phyloP scores from a whole-genome alignment of 139 green algal species.

The Tetradesmus lagerheimii region DNA sequence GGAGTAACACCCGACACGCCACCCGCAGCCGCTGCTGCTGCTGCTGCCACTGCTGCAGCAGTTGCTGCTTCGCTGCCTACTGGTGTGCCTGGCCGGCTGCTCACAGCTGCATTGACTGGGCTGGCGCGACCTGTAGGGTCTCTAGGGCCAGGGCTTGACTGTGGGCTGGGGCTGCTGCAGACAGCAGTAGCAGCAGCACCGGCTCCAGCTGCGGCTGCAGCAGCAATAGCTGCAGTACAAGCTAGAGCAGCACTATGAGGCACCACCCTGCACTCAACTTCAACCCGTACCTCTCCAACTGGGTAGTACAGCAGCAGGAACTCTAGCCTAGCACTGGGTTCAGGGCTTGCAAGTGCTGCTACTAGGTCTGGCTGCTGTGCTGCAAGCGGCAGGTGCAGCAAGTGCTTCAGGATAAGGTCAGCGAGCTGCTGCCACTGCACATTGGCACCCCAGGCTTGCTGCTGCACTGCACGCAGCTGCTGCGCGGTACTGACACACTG shows the following conservation, averaged over 20 bases:
- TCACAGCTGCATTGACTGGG: too few species aligned
- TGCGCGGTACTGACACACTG: slow-evolving; percentile 15
- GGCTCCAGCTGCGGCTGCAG: background rate
- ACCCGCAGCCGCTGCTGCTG: background rate
- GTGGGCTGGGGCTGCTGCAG: background rate
- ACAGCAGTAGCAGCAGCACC: background rate
- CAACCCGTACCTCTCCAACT: slow-evolving; percentile 6
- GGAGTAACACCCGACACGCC: background rate
- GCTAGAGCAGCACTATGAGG: background rate
- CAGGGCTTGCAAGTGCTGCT: background rate
- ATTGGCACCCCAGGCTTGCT: background rate
- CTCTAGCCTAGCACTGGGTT: background rate
- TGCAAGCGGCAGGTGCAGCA: slow-evolving; percentile 28
- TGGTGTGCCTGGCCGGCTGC: background rate
- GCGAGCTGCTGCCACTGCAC: background rate
- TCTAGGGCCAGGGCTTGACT: background rate
- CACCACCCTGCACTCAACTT: slow-evolving; percentile 15
- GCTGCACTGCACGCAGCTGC: background rate
- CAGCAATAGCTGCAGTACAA: background rate
- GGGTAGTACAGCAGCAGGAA: slow-evolving; percentile 31
- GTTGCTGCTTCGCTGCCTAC: background rate
- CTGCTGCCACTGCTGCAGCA: background rate
- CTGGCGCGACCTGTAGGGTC: background rate
- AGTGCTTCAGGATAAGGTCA: slow-evolving; percentile 17
- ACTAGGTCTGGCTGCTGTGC: slow-evolving; percentile 27